Evolutionary conservation across 2,329 filamentous ascomycete genomes (phyloP).

Genomic region (Aspergillus jensenii): DNA sequence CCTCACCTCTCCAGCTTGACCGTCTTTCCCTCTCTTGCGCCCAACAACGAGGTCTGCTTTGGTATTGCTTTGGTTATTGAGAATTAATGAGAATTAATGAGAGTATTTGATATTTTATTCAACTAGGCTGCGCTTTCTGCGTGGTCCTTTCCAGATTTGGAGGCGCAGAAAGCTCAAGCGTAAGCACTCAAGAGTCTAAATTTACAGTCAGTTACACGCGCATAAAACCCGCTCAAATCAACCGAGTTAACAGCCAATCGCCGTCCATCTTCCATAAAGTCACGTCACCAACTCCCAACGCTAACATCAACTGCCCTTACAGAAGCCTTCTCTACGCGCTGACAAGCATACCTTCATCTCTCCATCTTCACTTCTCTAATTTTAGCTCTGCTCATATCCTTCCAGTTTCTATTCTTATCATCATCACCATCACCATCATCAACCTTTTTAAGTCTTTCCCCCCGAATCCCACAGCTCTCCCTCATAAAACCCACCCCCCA

Average conservation of each 20-base stretch:
- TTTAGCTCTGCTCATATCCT: background rate
- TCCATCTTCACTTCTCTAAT: background rate
- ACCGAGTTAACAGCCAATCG: no score
- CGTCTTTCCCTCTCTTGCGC: background rate
- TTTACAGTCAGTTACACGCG: background rate
- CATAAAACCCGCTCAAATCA: background rate
- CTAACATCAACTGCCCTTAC: no score
- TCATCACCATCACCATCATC: background rate
- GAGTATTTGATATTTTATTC: no score
- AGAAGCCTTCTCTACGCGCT: background rate
- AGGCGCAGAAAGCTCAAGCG: background rate
- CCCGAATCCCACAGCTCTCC: background rate
- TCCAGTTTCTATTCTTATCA: background rate
- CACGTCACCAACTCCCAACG: no score
- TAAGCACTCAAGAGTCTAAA: no score
- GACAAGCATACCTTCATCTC: background rate
- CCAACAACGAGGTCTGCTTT: no score
- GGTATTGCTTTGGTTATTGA: no score
- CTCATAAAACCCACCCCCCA: background rate
- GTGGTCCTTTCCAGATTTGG: no score
- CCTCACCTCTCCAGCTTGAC: background rate
- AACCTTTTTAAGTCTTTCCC: background rate
- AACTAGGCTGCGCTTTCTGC: no score
- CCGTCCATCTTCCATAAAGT: no score
- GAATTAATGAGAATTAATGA: no score